Evolutionary conservation across 257 asterid genomes (phyloP).

Genomic region (Solanum clarkiae): DNA sequence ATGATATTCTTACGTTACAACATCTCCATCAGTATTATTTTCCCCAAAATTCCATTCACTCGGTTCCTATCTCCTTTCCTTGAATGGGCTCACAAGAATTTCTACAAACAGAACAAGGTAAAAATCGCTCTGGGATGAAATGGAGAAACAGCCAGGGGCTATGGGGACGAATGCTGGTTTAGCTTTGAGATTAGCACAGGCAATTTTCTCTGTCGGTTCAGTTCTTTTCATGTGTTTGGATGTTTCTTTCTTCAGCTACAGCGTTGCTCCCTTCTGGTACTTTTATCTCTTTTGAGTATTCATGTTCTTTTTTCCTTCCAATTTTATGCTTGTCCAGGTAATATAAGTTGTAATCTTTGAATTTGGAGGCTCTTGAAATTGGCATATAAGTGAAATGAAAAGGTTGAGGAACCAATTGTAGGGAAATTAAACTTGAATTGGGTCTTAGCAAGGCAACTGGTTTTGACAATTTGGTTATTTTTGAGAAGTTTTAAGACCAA

Average conservation of each 20-base stretch:
- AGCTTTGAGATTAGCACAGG: conserved; percentile 49
- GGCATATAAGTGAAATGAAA: not conserved
- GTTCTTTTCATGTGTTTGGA: conserved; percentile 57
- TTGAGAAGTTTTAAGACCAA: not conserved
- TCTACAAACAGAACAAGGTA: not conserved
- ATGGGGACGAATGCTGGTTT: conserved; percentile 56
- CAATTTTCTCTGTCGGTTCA: conserved; percentile 42
- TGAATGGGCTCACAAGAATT: not conserved
- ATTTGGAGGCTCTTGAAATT: not conserved
- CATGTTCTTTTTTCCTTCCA: not conserved
- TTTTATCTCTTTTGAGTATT: not conserved
- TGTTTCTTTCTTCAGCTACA: conserved; percentile 56
- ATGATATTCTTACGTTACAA: not conserved
- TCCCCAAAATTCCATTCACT: not conserved
- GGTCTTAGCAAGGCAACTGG: not conserved
- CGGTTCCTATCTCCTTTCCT: not conserved
- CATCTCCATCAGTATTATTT: not conserved
- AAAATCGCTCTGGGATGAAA: not conserved
- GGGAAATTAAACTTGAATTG: not conserved
- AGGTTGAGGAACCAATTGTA: not conserved
- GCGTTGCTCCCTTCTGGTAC: conserved; percentile 71
- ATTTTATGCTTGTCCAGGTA: not conserved
- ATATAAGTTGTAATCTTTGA: not conserved
- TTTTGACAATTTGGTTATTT: not conserved
- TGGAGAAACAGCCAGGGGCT: conserved; percentile 42